Evolutionary conservation across 257 asterid genomes (phyloP), one percentile per base, ranked within the genome.

Genomic region (Salvia hispanica): DNA sequence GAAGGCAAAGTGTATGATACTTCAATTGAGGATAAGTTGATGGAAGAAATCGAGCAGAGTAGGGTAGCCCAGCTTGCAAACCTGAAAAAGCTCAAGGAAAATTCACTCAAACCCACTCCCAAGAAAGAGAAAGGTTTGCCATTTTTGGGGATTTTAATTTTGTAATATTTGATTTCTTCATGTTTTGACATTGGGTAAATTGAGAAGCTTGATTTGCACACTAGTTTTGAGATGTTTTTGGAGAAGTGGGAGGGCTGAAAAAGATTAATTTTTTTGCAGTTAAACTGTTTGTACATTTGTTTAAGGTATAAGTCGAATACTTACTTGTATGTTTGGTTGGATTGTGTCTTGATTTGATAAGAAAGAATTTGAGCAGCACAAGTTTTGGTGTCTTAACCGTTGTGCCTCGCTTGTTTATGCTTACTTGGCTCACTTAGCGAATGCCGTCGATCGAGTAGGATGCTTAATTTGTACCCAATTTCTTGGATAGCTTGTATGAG

Each of bases 1-100:
- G 99, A 91, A 74, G 97, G 94, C 11, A 85, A 83, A 72, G 87
- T 7, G 69, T 94, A 94, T 74, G 96, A 91, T 82, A 94, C 96
- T 78, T 74, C 86, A 8, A 25, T 87, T 74, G 99, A 94, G 85
- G 97, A 94, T 78, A 81, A 87, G 82, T 73, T 94, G 70, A 73
- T 87, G 91, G 90, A 88, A 70, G 99, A 91, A 70, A 82, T 88
- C 5, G 96, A 91, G 78, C 96, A 83, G 68, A 85, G 96, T 66
- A 88, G 82, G 67, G 77, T 64, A 69, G 97, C 96, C 43, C 97
- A 88, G 86, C 78, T 94, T 74, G 90, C 84, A 6, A 91, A 88
- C 64, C 58, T 91, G 47, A 86, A 84, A 68, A 88, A 76, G 66
- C 95, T 94, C 71, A 88, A 87, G 85, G 72, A 84, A n/a, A 79